Evolutionary conservation across 257 asterid species (phyloP).

Genomic region (Solanum corneliomulleri): DNA sequence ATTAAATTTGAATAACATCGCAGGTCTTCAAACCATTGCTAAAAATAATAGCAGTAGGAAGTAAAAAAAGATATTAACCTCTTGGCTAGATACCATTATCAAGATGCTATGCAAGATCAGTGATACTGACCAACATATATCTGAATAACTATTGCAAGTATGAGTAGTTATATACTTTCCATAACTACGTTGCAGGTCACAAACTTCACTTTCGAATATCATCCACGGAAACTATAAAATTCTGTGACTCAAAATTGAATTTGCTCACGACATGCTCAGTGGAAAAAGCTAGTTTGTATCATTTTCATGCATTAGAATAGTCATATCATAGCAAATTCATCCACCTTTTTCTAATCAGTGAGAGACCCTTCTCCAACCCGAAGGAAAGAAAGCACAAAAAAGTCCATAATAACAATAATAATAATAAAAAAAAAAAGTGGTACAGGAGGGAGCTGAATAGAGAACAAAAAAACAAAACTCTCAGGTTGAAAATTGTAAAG

Average conservation of each 20-base stretch:
- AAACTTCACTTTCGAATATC: neutral
- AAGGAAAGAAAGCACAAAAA: neutral
- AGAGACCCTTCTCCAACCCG: neutral
- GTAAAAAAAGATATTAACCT: neutral
- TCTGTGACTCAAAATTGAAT: neutral
- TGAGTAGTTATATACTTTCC: neutral
- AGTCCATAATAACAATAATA: neutral
- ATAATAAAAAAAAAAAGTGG: neutral
- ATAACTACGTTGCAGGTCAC: neutral
- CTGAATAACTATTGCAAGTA: neutral
- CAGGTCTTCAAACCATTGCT: neutral
- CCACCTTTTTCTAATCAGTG: neutral
- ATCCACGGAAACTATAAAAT: neutral
- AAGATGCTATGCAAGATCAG: neutral
- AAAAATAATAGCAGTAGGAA: neutral
- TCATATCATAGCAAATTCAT: neutral
- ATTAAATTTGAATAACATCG: neutral
- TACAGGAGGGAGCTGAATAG: neutral
- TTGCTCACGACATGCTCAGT: neutral
- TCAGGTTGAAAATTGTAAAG: neutral
- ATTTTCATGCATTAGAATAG: neutral
- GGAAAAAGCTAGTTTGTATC: neutral
- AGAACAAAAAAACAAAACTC: neutral
- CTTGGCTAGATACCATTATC: neutral
- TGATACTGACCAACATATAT: neutral